Evolutionary conservation across 2,329 filamentous ascomycete species (phyloP).

Genomic region (Hymenoscyphus albidus): DNA sequence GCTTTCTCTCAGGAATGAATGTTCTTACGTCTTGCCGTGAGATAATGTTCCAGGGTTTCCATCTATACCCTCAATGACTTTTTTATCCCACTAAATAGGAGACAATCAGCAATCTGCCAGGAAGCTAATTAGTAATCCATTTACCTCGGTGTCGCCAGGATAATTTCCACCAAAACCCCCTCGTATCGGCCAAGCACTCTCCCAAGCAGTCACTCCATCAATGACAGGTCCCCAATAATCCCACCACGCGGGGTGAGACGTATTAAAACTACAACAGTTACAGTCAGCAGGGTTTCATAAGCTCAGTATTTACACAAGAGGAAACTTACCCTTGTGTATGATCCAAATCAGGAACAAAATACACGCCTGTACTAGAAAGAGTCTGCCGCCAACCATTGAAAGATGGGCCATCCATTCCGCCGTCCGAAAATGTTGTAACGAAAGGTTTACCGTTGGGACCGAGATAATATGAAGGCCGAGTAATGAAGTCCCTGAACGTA

Average conservation of each 20-base stretch:
- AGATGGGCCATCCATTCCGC: background rate
- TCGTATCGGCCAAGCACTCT: slow-evolving; percentile 36
- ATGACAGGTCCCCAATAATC: slow-evolving; percentile 33
- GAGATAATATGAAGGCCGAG: slow-evolving; percentile 30
- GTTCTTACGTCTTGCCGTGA: background rate
- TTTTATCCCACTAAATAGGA: background rate
- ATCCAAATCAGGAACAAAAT: slow-evolving; percentile 37
- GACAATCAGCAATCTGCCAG: slow-evolving; percentile 10
- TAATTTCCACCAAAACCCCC: slow-evolving; percentile 28
- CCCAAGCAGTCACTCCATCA: slow-evolving; percentile 40
- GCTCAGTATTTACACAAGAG: background rate
- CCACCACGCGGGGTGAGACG: slow-evolving; percentile 29
- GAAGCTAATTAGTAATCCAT: slow-evolving; percentile 15
- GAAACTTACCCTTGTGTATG: slow-evolving; percentile 29
- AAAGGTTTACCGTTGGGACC: slow-evolving; percentile 31
- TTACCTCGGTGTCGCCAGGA: slow-evolving; percentile 18
- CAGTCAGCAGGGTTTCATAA: background rate
- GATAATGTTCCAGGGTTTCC: background rate
- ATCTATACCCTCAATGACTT: background rate
- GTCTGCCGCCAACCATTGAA: background rate
- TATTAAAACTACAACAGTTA: slow-evolving; percentile 24
- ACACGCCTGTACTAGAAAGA: slow-evolving; percentile 21
- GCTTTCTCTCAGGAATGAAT: background rate
- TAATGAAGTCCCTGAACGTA: background rate
- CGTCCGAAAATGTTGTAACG: slow-evolving; percentile 18